These are phyloP conservation scores for Hemisphaericaspora subhashii DNA, from an alignment of 1,139 yeast genomes.

Conservation along the genomic window DNA sequence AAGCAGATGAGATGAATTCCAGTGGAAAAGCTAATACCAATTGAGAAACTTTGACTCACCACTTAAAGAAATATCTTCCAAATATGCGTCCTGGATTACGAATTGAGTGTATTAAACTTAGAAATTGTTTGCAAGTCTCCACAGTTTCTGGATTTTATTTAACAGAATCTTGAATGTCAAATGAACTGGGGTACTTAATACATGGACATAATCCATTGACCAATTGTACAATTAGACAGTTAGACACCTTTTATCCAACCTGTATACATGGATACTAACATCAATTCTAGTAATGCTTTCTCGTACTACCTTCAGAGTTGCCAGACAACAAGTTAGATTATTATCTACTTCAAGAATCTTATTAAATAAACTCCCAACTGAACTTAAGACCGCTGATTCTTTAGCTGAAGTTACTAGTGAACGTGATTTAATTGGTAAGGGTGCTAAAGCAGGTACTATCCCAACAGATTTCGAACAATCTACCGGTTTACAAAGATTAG, in stretches of 20 bases:
- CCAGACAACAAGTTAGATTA: slow-evolving; percentile 40
- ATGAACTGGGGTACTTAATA: no score
- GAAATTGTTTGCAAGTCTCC: no score
- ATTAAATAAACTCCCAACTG: slow-evolving; percentile 15
- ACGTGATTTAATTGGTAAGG: slow-evolving; percentile 83
- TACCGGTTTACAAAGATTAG: slow-evolving; percentile 97
- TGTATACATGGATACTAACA: slow-evolving; percentile 23
- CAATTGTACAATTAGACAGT: not conserved
- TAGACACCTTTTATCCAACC: not conserved
- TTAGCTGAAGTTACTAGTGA: slow-evolving; percentile 81
- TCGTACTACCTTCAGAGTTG: slow-evolving; percentile 38
- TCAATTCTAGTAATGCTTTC: slow-evolving; percentile 30
- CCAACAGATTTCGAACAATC: slow-evolving; percentile 96
- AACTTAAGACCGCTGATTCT: slow-evolving; percentile 59
- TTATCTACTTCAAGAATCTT: slow-evolving; percentile 39
- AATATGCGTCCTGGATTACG: no score
- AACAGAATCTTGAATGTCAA: no score
- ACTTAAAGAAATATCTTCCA: not conserved
- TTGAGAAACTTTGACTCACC: no score
- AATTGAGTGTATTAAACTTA: no score
- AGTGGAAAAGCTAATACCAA: no score
- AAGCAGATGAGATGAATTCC: no score
- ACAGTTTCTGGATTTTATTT: no score
- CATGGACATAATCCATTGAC: not conserved
- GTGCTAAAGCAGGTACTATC: slow-evolving; percentile 79